Evolutionary conservation across 108 stramenopile genomes (phyloP).

Genomic region (Nitzschia inconspicua): DNA sequence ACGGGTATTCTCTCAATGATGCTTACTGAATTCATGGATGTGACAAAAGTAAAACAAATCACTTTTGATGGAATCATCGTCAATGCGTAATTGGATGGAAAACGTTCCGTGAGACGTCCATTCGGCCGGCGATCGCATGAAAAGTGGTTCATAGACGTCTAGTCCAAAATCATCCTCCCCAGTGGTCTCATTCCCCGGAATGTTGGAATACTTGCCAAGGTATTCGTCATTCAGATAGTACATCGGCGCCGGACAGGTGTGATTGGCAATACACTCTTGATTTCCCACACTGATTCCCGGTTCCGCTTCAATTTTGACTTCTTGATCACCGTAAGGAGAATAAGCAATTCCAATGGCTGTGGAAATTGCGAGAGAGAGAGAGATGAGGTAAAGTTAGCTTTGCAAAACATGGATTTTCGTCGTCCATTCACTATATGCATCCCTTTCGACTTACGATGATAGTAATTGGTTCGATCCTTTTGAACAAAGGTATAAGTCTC

Average conservation of each 20-base stretch:
- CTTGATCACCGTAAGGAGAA: conserved; percentile 81
- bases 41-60: conserved; percentile 94
- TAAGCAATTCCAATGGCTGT: conserved; percentile 20
- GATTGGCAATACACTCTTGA: conserved; percentile 20
- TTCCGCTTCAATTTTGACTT: conserved; percentile 68
- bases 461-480: conserved; percentile 40
- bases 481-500: conserved; percentile 65
- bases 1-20: conserved; percentile 24
- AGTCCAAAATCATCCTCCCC: conserved; percentile 90
- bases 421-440: no score
- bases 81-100: conserved; percentile 53
- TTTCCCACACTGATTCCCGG: conserved; percentile 44
- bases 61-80: conserved; percentile 19
- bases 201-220: conserved; percentile 48
- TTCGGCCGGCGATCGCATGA: conserved; percentile 61
- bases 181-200: conserved; percentile 10
- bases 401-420: no score
- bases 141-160: conserved; percentile 80
- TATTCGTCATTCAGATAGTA: conserved; percentile 63
- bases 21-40: conserved; percentile 8
- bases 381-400: no score
- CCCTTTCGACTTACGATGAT: no score
- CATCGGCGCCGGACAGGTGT: conserved; percentile 74
- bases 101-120: conserved; percentile 62
- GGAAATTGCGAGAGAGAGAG: no score